Percentiles rank a stretch among this genome's conserved stretches.
These are phyloP conservation scores for Tricholoma sp. DNA, from an alignment of 768 basidiomycete genomes.

Conservation along the genomic window DNA sequence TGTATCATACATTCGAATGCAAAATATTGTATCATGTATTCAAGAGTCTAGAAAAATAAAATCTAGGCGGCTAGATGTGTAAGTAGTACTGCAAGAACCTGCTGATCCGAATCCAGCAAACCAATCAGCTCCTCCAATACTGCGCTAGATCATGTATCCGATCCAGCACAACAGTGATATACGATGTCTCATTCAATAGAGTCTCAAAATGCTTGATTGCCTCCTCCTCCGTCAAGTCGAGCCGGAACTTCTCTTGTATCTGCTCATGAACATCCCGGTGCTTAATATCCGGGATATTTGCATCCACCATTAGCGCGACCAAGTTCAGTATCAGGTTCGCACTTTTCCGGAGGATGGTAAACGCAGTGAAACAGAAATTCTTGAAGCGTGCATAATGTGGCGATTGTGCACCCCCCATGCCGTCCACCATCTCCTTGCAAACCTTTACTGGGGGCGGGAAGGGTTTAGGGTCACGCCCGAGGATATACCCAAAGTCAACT, in stretches of 20 bases:
- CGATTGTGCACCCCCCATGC: conserved; percentile 96
- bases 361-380: conserved; percentile 95
- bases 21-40: neutral
- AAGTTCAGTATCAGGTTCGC: conserved; percentile 96
- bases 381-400: conserved; percentile 97
- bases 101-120: neutral
- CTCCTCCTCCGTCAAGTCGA: conserved; percentile 93
- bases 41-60: neutral
- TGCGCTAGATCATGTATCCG: conserved; percentile 89
- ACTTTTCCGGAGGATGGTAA: conserved; percentile 92
- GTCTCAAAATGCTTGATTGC: conserved; percentile 97
- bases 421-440: conserved; percentile 99
- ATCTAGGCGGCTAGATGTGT: neutral
- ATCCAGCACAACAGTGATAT: conserved; percentile 90
- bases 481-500: conserved; percentile 99
- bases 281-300: conserved; percentile 97
- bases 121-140: conserved; percentile 70
- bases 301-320: conserved; percentile 95
- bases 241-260: conserved; percentile 93
- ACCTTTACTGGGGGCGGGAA: conserved; percentile 98
- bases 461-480: conserved; percentile 95
- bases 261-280: conserved; percentile 83
- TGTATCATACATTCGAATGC: neutral
- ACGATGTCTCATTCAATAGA: conserved; percentile 89
- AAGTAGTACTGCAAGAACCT: neutral